A percentile compares a stretch with the other conserved stretches of the same genome.
phyloP scores from a whole-genome alignment of 805 yeast species.

The Myxozyma lipomycoides region DNA sequence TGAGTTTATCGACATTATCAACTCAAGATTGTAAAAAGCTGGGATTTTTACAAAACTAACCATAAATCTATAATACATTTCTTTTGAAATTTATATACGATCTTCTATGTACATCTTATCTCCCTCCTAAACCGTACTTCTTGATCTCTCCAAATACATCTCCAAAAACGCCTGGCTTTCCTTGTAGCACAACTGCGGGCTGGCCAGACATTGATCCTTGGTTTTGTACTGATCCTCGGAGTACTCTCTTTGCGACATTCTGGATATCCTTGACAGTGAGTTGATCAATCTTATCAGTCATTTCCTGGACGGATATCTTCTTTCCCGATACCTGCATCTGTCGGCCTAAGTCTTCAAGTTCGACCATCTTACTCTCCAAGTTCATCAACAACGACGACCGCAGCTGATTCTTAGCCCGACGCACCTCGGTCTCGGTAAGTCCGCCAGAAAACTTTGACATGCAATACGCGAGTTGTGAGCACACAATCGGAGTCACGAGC shows the following conservation, averaged over 20 bases:
- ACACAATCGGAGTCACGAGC: slow-evolving; percentile 73
- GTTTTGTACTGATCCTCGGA: slow-evolving; percentile 58
- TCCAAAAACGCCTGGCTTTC: slow-evolving; percentile 79
- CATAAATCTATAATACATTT: neutral
- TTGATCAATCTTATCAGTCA: slow-evolving; percentile 70
- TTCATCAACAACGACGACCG: slow-evolving; percentile 86
- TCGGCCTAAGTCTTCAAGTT: slow-evolving; percentile 90
- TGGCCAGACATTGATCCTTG: slow-evolving; percentile 51
- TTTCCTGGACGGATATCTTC: slow-evolving; percentile 69
- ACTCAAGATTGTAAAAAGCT: slow-evolving; percentile 35
- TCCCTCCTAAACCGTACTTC: slow-evolving; percentile 56
- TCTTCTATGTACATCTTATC: neutral
- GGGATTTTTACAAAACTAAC: neutral
- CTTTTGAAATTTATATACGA: neutral
- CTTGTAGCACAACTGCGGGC: slow-evolving; percentile 89
- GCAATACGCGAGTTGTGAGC: slow-evolving; percentile 52
- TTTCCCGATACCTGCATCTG: slow-evolving; percentile 75
- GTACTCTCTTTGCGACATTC: slow-evolving; percentile 67
- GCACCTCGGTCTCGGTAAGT: slow-evolving; percentile 66
- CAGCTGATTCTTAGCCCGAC: slow-evolving; percentile 88
- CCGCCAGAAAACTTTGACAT: slow-evolving; percentile 37
- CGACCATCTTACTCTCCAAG: slow-evolving; percentile 87
- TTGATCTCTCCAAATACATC: slow-evolving; percentile 65
- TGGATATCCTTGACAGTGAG: slow-evolving; percentile 66
- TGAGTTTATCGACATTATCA: slow-evolving; percentile 92